Conservation (phyloP, 2,329 filamentous ascomycete genomes). For the Penicillium verrucosum region DNA sequence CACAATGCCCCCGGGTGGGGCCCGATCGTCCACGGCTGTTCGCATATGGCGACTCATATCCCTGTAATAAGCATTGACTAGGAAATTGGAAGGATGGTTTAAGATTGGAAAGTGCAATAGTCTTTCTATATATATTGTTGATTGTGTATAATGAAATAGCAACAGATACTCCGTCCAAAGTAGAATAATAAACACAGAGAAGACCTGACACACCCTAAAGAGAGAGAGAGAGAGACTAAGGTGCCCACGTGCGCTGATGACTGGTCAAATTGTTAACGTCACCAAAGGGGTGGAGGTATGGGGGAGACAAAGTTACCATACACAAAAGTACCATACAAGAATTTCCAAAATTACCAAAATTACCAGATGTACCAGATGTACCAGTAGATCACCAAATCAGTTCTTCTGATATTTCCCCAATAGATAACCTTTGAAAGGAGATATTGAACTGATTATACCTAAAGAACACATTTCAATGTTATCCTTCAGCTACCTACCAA, state of each 20-base stretch:
- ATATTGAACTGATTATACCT: neutral
- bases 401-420: too few species aligned
- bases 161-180: neutral
- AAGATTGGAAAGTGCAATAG: too few species aligned
- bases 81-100: neutral
- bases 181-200: too few species aligned
- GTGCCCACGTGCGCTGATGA: conserved; percentile 8
- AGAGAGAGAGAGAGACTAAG: neutral
- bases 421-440: neutral
- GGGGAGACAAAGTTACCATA: neutral
- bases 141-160: neutral
- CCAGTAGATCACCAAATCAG: neutral
- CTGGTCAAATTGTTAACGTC: conserved; percentile 3
- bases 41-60: neutral
- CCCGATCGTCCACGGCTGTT: neutral
- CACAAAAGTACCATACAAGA: neutral
- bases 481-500: neutral
- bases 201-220: too few species aligned
- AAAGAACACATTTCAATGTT: neutral
- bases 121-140: too few species aligned
- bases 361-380: neutral
- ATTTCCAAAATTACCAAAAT: neutral
- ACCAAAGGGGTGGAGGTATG: neutral
- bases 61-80: neutral
- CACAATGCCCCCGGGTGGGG: neutral